Conservation (phyloP, 768 basidiomycete genomes). For the Lentinula guzmanii region DNA sequence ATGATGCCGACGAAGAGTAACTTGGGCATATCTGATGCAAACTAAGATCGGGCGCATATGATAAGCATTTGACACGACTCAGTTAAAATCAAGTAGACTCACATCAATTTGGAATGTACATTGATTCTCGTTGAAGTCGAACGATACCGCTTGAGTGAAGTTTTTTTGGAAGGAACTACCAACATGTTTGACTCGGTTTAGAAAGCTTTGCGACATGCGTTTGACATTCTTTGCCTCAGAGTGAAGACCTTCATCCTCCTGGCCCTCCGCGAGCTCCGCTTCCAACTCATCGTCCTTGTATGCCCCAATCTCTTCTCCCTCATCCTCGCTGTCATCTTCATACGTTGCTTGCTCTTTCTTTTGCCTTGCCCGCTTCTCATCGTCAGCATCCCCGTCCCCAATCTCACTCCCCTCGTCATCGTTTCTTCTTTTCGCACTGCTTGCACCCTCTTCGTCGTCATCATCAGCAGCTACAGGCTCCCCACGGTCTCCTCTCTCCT, state of each 20-base stretch:
- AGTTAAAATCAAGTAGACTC: conserved; percentile 18
- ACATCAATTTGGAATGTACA: conserved; percentile 87
- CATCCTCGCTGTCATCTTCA: conserved; percentile 58
- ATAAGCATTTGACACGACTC: neutral
- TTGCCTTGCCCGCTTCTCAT: conserved; percentile 68
- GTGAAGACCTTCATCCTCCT: conserved; percentile 27
- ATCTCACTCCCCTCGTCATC: conserved; percentile 70
- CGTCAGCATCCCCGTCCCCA: conserved; percentile 79
- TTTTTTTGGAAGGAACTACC: conserved; percentile 49
- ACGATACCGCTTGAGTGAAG: conserved; percentile 63
- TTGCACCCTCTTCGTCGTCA: conserved; percentile 29
- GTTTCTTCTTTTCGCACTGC: conserved; percentile 28
- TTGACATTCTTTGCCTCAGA: conserved; percentile 20
- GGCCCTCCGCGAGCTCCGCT: conserved; percentile 52
- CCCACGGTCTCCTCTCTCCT: conserved; percentile 34
- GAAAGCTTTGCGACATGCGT: conserved; percentile 23
- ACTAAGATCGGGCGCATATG: conserved; percentile 39
- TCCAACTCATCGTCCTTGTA: conserved; percentile 56
- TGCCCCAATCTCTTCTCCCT: conserved; percentile 37
- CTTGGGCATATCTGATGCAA: conserved; percentile 84
- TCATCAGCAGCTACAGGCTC: conserved; percentile 52
- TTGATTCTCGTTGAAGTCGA: conserved; percentile 57
- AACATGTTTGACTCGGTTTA: conserved; percentile 35
- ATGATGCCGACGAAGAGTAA: conserved; percentile 90
- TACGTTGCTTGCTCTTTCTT: conserved; percentile 72